phyloP scores from a whole-genome alignment of 768 basidiomycete species.

The Suillus hirtellus region DNA sequence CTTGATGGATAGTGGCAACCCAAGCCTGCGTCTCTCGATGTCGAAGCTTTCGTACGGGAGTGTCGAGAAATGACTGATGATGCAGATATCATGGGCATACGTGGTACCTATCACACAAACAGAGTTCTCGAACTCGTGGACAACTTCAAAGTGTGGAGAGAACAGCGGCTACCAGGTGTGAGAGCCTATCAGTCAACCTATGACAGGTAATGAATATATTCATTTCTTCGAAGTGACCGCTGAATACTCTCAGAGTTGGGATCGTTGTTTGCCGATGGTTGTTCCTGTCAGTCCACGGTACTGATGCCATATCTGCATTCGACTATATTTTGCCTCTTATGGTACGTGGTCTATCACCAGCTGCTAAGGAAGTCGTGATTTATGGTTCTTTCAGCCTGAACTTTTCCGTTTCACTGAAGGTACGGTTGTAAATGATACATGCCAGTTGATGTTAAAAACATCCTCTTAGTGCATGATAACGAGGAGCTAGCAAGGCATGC shows the following conservation, averaged over 20 bases:
- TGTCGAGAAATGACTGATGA: conserved; percentile 56
- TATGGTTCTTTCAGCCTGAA: conserved; percentile 53
- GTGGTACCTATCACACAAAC: conserved; percentile 58
- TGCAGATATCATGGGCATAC: conserved; percentile 75
- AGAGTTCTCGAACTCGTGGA: conserved; percentile 62
- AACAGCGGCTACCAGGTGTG: conserved; percentile 68
- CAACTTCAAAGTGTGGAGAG: conserved; percentile 68
- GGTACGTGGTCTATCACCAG: conserved; percentile 42
- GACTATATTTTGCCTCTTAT: conserved; percentile 83
- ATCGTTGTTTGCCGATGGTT: conserved; percentile 77
- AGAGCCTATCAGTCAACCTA: conserved; percentile 86
- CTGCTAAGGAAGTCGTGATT: conserved; percentile 3
- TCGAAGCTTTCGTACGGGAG: conserved; percentile 67
- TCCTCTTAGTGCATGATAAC: conserved; percentile 63
- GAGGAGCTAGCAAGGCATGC: conserved; percentile 67
- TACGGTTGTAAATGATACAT: conserved; percentile 21
- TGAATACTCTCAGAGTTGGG: conserved; percentile 47
- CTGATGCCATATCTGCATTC: conserved; percentile 73
- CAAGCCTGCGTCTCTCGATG: conserved; percentile 56
- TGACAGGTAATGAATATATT: conserved; percentile 53
- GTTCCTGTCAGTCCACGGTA: conserved; percentile 71
- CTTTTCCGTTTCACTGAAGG: conserved; percentile 75
- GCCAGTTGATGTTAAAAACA: conserved; percentile 4
- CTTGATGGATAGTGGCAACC: conserved; percentile 55
- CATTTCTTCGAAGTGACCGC: neutral